Evolutionary conservation across 2,329 filamentous ascomycete genomes (phyloP).

Genomic region (Neonectria neomacrospora): DNA sequence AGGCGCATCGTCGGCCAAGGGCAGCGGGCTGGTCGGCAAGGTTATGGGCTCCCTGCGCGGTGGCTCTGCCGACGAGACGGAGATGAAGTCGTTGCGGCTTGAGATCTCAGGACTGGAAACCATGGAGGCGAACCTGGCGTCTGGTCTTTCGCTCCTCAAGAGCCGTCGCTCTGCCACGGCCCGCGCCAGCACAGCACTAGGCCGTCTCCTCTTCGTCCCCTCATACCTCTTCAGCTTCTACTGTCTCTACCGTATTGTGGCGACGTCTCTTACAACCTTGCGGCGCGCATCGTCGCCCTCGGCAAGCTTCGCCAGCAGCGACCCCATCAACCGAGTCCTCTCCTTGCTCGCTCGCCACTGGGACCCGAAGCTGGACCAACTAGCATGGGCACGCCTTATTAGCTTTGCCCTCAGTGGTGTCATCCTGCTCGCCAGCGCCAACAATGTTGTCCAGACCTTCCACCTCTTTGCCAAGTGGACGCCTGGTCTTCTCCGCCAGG

Average conservation of each 20-base stretch:
- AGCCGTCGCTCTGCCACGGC: slow-evolving; percentile 71
- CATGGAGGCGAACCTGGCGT: slow-evolving; percentile 78
- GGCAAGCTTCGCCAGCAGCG: slow-evolving; percentile 72
- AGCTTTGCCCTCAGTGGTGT: slow-evolving; percentile 85
- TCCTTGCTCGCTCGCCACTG: slow-evolving; percentile 84
- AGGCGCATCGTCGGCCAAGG: slow-evolving; percentile 39
- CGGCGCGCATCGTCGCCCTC: slow-evolving; percentile 61
- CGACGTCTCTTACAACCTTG: slow-evolving; percentile 75
- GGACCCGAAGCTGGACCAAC: slow-evolving; percentile 83
- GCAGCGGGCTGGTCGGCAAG: slow-evolving; percentile 74
- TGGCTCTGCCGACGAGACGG: slow-evolving; percentile 67
- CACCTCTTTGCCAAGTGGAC: slow-evolving; percentile 81
- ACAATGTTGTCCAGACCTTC: slow-evolving; percentile 86
- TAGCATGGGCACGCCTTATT: slow-evolving; percentile 85
- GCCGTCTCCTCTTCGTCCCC: slow-evolving; percentile 70
- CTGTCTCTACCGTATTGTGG: slow-evolving; percentile 84
- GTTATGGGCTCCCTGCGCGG: slow-evolving; percentile 78
- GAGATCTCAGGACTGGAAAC: slow-evolving; percentile 84
- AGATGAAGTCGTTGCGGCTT: slow-evolving; percentile 72
- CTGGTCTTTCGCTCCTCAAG: slow-evolving; percentile 72
- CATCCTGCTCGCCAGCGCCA: slow-evolving; percentile 84
- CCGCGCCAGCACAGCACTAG: slow-evolving; percentile 73
- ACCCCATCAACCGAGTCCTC: slow-evolving; percentile 86
- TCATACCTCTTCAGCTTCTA: slow-evolving; percentile 81
- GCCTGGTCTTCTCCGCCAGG: slow-evolving; percentile 76